phyloP scores from a whole-genome alignment of 169 alveolate species.

The Babesia ovata region DNA sequence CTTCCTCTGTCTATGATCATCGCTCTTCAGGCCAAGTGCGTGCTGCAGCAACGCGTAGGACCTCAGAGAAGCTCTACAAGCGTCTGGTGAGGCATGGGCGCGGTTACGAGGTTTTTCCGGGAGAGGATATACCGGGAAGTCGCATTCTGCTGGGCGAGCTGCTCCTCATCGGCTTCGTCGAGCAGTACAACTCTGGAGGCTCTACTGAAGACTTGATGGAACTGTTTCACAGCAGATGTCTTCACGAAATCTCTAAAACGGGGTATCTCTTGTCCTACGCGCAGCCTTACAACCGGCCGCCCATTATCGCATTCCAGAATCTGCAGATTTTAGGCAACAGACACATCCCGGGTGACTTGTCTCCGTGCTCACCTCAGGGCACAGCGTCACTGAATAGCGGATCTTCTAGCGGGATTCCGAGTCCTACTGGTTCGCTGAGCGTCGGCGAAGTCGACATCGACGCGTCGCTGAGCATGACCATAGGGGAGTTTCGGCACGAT shows the following conservation, averaged over 20 bases:
- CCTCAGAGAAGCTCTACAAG: slow-evolving; percentile 31
- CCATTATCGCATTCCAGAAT: neutral
- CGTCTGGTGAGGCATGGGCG: slow-evolving; percentile 14
- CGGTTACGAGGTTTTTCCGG: neutral
- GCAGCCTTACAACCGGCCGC: slow-evolving; percentile 2
- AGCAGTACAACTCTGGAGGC: neutral
- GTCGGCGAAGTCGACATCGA: neutral
- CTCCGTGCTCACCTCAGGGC: neutral
- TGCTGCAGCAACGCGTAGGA: neutral
- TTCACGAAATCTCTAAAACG: slow-evolving; percentile 21
- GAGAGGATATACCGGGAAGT: slow-evolving; percentile 18
- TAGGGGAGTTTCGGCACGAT: neutral
- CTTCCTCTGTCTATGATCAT: neutral
- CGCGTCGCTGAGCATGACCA: neutral
- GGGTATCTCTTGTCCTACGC: neutral
- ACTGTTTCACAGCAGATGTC: slow-evolving; percentile 4
- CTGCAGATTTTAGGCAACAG: neutral
- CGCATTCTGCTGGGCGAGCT: slow-evolving; percentile 33
- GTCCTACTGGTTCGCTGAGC: neutral
- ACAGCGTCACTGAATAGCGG: neutral
- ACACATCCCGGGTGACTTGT: neutral
- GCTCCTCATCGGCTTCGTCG: slow-evolving; percentile 13
- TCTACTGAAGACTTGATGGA: neutral
- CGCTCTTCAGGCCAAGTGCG: slow-evolving; percentile 10
- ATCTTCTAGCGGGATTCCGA: neutral